A percentile compares a stretch with the other conserved stretches of the same genome.
Conservation (phyloP, 2,329 filamentous ascomycete genomes). For the Alternaria sp. region DNA sequence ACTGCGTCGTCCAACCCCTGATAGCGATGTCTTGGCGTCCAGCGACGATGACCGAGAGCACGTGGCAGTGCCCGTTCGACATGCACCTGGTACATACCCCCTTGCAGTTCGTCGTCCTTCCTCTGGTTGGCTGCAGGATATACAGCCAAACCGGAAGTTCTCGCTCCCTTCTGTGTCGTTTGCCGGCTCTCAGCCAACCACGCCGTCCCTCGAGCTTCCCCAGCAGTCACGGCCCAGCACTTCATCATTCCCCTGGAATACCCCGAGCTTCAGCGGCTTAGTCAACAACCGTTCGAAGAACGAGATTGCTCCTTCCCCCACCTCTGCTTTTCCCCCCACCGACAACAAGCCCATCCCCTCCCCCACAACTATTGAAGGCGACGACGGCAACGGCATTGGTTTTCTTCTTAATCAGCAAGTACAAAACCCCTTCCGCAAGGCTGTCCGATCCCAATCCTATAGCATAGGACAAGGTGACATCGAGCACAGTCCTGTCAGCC, state of each 20-base stretch:
- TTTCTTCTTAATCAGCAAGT: constrained; percentile 59
- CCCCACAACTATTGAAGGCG: constrained; percentile 52
- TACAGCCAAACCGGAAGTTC: constrained; percentile 72
- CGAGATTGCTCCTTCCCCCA: constrained; percentile 48
- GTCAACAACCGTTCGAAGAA: constrained; percentile 36
- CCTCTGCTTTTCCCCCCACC: constrained; percentile 34
- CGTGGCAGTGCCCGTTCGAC: constrained; percentile 35
- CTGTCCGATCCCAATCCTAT: constrained; percentile 94
- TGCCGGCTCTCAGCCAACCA: constrained; percentile 81
- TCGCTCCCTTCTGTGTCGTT: constrained; percentile 76
- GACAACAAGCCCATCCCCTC: constrained; percentile 41
- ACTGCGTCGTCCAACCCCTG: constrained; percentile 84
- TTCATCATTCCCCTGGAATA: constrained; percentile 56
- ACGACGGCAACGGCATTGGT: constrained; percentile 58
- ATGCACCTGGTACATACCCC: constrained; percentile 32
- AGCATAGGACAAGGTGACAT: constrained; percentile 88
- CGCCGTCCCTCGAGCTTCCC: constrained; percentile 73
- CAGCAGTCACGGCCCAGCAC: constrained; percentile 53
- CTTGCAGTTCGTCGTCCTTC: constrained; percentile 41
- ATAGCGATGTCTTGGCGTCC: constrained; percentile 91
- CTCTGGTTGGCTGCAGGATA: constrained; percentile 80
- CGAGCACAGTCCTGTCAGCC: constrained; percentile 52
- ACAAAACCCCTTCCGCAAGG: constrained; percentile 89
- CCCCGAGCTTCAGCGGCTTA: constrained; percentile 42
- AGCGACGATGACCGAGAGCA: constrained; percentile 89